Percentiles rank a stretch among this genome's conserved stretches.
Evolutionary conservation across 768 basidiomycete species (phyloP).

Genomic region (Termitomyces sp.): DNA sequence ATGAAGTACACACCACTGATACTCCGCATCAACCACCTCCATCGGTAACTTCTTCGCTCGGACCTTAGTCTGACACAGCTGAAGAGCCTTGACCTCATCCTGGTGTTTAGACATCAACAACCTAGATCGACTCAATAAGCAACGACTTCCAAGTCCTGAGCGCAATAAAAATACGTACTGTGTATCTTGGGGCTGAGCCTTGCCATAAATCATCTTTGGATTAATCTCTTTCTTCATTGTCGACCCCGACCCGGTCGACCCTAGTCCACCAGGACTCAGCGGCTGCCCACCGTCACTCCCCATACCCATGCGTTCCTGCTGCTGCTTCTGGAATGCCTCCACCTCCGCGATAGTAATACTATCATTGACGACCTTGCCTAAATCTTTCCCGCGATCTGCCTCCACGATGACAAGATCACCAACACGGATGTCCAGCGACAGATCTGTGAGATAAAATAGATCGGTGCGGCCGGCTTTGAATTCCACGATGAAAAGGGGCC

Average conservation of each 20-base stretch:
- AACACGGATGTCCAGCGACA: conserved; percentile 53
- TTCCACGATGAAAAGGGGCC: conserved; percentile 50
- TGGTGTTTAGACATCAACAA: conserved; percentile 76
- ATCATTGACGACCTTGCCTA: conserved; percentile 90
- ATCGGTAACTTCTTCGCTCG: conserved; percentile 93
- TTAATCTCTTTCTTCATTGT: conserved; percentile 81
- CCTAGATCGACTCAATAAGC: conserved; percentile 29
- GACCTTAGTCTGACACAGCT: conserved; percentile 89
- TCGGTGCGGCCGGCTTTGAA: conserved; percentile 98
- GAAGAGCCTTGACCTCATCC: conserved; percentile 90
- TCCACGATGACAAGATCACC: conserved; percentile 97
- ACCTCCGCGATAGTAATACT: conserved; percentile 87
- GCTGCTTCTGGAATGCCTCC: conserved; percentile 83
- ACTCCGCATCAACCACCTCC: conserved; percentile 98
- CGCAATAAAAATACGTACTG: conserved; percentile 37
- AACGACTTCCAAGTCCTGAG: background rate
- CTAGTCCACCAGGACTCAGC: conserved; percentile 24
- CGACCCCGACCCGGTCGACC: conserved; percentile 13
- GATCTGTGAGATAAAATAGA: conserved; percentile 85
- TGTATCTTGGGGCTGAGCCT: conserved; percentile 78
- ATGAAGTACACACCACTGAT: conserved; percentile 74
- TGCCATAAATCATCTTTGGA: conserved; percentile 94
- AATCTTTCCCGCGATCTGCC: conserved; percentile 89
- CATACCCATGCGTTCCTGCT: conserved; percentile 47
- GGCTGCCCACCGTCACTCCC: conserved; percentile 28